These are phyloP conservation scores for Eimeria tenella DNA, from an alignment of 169 alveolate species.

Conservation along the genomic window DNA sequence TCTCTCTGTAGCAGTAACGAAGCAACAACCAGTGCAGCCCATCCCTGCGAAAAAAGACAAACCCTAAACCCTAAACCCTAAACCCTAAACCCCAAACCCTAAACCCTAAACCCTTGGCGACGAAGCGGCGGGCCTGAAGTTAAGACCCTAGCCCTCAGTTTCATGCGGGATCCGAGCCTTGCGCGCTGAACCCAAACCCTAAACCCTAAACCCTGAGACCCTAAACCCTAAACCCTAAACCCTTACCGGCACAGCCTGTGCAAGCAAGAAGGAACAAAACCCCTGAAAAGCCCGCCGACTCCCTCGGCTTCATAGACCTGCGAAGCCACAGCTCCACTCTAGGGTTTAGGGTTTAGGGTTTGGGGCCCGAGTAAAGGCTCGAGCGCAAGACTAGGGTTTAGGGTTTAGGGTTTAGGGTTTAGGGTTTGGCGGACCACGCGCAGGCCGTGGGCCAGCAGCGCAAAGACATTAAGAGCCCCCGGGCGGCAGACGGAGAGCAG, in stretches of 20 bases:
- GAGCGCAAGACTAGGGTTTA: background rate
- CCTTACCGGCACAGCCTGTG: background rate
- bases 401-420: conserved; percentile 36
- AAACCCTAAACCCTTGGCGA: conserved; percentile 12
- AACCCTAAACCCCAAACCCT: too few relatives aligned
- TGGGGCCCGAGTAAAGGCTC: background rate
- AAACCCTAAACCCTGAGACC: conserved; percentile 15
- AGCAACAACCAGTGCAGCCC: background rate
- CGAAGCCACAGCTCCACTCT: background rate
- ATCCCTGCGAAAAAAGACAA: background rate
- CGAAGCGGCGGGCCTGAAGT: background rate
- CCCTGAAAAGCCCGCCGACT: background rate
- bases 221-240: conserved; percentile 36
- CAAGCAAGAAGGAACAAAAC: background rate
- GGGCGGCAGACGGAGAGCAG: background rate
- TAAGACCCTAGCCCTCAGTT: background rate
- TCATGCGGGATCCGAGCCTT: too few relatives aligned
- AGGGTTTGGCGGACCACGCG: background rate
- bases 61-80: background rate
- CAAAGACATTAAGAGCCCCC: background rate
- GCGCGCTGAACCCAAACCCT: background rate
- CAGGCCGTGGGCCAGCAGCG: background rate
- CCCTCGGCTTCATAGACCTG: background rate
- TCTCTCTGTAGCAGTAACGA: background rate
- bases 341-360: conserved; percentile 36